These are phyloP conservation scores for Gentiana macrophylla DNA, from an alignment of 257 asterid genomes.

Conservation along the genomic window DNA sequence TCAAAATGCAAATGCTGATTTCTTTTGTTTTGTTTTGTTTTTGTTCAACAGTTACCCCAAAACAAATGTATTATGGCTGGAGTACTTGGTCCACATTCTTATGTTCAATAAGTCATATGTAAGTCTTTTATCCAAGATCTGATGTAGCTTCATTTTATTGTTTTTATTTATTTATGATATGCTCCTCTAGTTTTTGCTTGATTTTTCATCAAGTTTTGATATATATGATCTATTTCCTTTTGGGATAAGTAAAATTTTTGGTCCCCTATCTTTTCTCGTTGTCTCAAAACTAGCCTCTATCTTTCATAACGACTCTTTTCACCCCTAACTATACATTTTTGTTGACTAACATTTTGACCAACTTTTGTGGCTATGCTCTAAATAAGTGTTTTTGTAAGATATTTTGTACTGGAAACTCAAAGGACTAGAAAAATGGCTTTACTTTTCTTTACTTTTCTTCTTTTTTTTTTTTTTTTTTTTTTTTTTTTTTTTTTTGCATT, in stretches of 20 bases:
- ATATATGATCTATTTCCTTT: too few relatives aligned
- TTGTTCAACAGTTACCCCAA: conserved; percentile 59
- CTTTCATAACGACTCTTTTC: too few relatives aligned
- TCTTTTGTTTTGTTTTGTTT: not conserved
- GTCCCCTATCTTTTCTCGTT: too few relatives aligned
- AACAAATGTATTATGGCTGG: conserved; percentile 91
- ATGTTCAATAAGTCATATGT: conserved; percentile 75
- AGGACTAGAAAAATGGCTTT: conserved; percentile 1
- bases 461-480: too few relatives aligned
- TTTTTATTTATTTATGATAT: not conserved
- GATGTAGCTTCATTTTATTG: not conserved
- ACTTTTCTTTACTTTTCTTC: too few relatives aligned
- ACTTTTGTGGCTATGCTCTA: too few relatives aligned
- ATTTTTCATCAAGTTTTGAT: too few relatives aligned
- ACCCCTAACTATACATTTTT: too few relatives aligned
- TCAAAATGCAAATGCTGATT: not conserved
- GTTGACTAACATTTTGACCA: too few relatives aligned
- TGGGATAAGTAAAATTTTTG: too few relatives aligned
- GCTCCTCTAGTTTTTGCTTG: too few relatives aligned
- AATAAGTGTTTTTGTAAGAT: not conserved
- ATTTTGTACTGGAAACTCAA: not conserved
- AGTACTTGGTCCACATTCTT: conserved; percentile 75
- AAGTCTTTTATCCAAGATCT: conserved; percentile 21
- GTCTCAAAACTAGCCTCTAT: too few relatives aligned
- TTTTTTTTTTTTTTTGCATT: not conserved